Evolutionary conservation across 78 protist genomes (phyloP).

Genomic region (Paratrimastix pyriformis): DNA sequence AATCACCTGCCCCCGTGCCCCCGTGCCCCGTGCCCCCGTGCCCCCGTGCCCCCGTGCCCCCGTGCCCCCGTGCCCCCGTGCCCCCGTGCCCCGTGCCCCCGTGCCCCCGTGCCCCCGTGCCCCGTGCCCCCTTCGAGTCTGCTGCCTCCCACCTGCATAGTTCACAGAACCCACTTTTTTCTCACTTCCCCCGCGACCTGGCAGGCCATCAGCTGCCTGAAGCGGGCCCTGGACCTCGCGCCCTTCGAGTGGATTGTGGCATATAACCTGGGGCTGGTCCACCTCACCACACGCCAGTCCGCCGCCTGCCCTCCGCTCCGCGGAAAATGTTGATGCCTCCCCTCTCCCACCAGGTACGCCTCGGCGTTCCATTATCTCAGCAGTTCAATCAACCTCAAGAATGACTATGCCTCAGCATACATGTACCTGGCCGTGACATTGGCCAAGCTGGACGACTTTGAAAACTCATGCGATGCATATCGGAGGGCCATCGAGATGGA

Average conservation of each 20-base stretch:
- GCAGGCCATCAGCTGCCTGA: constrained; percentile 65
- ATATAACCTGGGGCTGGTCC: constrained; percentile 65
- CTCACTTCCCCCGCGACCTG: background rate
- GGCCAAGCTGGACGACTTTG: constrained; percentile 42
- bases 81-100: background rate
- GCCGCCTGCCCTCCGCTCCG: background rate
- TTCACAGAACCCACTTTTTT: background rate
- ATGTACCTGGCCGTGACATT: constrained; percentile 70
- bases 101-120: too few species aligned
- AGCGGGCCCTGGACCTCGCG: constrained; percentile 59
- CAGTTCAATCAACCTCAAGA: background rate
- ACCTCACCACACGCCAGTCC: constrained; percentile 40
- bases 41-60: background rate
- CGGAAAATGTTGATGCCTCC: background rate
- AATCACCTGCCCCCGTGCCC: background rate
- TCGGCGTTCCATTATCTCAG: background rate
- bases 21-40: background rate
- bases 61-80: background rate
- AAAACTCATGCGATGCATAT: constrained; percentile 47
- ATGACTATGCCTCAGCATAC: constrained; percentile 43
- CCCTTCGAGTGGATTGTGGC: constrained; percentile 77
- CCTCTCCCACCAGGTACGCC: background rate
- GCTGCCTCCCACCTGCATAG: background rate
- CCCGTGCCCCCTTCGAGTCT: background rate
- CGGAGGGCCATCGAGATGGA: constrained; percentile 37